Evolutionary conservation across 2,329 filamentous ascomycete genomes (phyloP).

Genomic region (Fusarium penzigii): DNA sequence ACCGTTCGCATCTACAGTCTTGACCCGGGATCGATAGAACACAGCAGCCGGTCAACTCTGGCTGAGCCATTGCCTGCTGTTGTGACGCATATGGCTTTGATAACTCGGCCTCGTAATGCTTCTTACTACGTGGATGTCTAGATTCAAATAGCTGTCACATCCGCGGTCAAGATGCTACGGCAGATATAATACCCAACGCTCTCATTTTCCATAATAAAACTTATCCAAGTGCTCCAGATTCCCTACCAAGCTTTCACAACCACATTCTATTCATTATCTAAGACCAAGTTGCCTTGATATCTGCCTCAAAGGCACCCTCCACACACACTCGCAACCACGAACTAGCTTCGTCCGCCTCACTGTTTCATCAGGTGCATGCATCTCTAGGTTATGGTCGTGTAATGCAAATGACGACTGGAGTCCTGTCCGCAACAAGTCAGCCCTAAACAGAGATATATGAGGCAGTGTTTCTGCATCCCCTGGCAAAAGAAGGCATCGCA

Average conservation of each 20-base stretch:
- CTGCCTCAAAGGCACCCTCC: not conserved
- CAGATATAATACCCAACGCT: not conserved
- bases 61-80: not conserved
- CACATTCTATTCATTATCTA: not conserved
- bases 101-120: not conserved
- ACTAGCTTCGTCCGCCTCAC: slow-evolving; percentile 20
- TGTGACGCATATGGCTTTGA: not conserved
- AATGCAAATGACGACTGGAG: not conserved
- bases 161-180: not conserved
- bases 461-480: not conserved
- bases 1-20: not conserved
- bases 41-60: not conserved
- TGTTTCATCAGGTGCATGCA: slow-evolving; percentile 1
- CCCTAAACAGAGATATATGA: not conserved
- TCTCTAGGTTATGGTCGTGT: not conserved
- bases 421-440: not conserved
- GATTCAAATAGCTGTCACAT: not conserved
- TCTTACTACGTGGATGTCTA: not conserved
- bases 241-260: not conserved
- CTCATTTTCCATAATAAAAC: not conserved
- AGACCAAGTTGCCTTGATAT: slow-evolving; percentile 1
- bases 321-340: not conserved
- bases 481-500: not conserved
- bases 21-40: not conserved
- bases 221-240: not conserved